Evolutionary conservation across 805 yeast species (phyloP).

Genomic region (Yarrowia osloensis): DNA sequence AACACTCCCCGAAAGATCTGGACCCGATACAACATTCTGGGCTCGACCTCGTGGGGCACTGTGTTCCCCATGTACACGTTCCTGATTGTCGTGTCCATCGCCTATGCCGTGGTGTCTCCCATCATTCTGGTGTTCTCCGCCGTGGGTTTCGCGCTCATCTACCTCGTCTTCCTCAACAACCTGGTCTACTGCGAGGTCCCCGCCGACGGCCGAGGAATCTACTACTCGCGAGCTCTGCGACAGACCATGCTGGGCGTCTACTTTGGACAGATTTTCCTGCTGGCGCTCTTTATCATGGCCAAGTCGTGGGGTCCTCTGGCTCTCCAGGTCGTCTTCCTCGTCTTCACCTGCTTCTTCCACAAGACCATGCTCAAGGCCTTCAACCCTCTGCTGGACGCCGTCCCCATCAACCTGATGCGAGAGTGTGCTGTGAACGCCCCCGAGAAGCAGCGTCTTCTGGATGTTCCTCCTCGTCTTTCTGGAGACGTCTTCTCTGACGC

Average conservation of each 20-base stretch:
- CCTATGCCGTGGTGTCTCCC: constrained; percentile 85
- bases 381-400: constrained; percentile 52
- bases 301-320: constrained; percentile 95
- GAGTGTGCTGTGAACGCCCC: neutral
- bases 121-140: constrained; percentile 73
- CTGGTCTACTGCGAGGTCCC: constrained; percentile 69
- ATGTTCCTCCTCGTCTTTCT: constrained; percentile 22
- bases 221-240: constrained; percentile 85
- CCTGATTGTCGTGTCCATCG: constrained; percentile 68
- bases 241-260: constrained; percentile 89
- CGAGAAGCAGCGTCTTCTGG: constrained; percentile 21
- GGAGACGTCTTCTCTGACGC: constrained; percentile 26
- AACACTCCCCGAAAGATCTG: constrained; percentile 91
- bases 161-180: constrained; percentile 77
- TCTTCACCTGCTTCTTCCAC: constrained; percentile 70
- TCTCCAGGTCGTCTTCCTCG: constrained; percentile 65
- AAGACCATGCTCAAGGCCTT: constrained; percentile 65
- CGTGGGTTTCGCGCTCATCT: constrained; percentile 68
- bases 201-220: constrained; percentile 74
- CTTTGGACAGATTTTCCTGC: constrained; percentile 78
- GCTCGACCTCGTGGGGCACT: constrained; percentile 77
- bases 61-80: constrained; percentile 77
- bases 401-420: constrained; percentile 44
- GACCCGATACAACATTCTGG: constrained; percentile 67
- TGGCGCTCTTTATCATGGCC: constrained; percentile 86